Evolutionary conservation across 2,329 filamentous ascomycete genomes (phyloP), one percentile per base, ranked within the genome.

Genomic region (Didymosphaeria variabile): DNA sequence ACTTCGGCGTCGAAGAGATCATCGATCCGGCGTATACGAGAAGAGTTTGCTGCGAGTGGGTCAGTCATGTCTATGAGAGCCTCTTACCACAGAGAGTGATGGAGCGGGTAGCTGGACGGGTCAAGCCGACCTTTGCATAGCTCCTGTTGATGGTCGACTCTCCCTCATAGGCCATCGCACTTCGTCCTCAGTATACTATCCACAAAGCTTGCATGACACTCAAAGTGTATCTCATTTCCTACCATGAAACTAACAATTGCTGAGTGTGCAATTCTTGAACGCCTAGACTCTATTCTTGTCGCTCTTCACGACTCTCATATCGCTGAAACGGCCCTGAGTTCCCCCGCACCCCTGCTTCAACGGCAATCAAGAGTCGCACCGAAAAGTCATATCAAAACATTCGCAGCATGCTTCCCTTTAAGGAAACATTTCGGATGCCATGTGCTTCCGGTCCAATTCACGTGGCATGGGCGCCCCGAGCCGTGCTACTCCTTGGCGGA

Each of bases 1-100:
- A 83, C 12, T 90, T 90, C 73, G 85, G 85, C 0, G 80, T 89
- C 0, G 87, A 89, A 73, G 87, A 90, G 72, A 89, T 90, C 49
- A 85, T 90, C 44, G 87, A 90, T 75, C 87, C 87, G 5, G 85
- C 85, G 34, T 79, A 83, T 60, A 90, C 87, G 3, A 80, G 87
- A 54, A 72, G 74, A n/a, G 74, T 88, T 9, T 83, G 84, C 40
- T 84, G 81, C 62, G 80, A 83, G 38, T 89, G 88, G 87, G 75
- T 81, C 4, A 77, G 71, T 57, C 84, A 88, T 74, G 80, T 87
- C 29, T 90, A 87, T 72, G 81, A 83, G 44, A 77, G 73, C n/a
- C 74, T 87, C 58, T 73, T 87, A 72, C 80, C 80, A 44, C 78
- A 84, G 63, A 78, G 86, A 61, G 67, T 87, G 45, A 72, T 80